phyloP scores from a whole-genome alignment of 2,329 filamentous ascomycete species.

The Phialemoniopsis sp. region DNA sequence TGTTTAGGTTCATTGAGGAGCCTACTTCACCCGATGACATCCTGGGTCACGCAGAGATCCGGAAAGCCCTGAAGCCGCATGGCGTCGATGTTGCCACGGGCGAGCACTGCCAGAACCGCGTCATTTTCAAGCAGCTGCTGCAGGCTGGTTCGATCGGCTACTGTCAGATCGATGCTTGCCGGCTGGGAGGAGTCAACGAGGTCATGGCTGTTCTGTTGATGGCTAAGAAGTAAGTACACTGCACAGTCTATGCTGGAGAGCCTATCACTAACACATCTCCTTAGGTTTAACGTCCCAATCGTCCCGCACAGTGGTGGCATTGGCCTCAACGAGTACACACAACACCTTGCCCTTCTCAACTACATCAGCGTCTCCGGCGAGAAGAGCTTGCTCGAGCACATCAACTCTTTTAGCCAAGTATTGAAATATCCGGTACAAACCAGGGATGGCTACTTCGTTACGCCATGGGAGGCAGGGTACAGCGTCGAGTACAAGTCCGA shows the following conservation, averaged over 20 bases:
- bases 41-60: conserved; percentile 80
- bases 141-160: conserved; percentile 77
- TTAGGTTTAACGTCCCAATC: conserved; percentile 71
- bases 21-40: conserved; percentile 88
- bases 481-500: too few species aligned
- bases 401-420: conserved; percentile 90
- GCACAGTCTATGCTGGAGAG: too few species aligned
- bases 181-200: conserved; percentile 87
- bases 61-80: conserved; percentile 70
- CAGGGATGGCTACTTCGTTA: conserved; percentile 82
- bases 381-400: conserved; percentile 81
- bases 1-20: conserved; percentile 95
- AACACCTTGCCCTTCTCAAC: conserved; percentile 88
- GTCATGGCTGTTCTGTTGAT: conserved; percentile 86
- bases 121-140: conserved; percentile 90
- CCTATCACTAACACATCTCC: too few species aligned
- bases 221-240: conserved; percentile 77
- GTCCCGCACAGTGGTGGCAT: conserved; percentile 89
- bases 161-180: conserved; percentile 86
- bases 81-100: conserved; percentile 84
- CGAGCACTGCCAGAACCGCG: conserved; percentile 93
- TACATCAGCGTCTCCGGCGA: conserved; percentile 84
- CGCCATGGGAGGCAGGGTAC: conserved; percentile 78
- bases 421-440: too few species aligned
- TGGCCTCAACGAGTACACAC: conserved; percentile 88